These are phyloP conservation scores for Periconia sp. DNA, from an alignment of 2,329 filamentous ascomycete genomes.

Conservation along the genomic window DNA sequence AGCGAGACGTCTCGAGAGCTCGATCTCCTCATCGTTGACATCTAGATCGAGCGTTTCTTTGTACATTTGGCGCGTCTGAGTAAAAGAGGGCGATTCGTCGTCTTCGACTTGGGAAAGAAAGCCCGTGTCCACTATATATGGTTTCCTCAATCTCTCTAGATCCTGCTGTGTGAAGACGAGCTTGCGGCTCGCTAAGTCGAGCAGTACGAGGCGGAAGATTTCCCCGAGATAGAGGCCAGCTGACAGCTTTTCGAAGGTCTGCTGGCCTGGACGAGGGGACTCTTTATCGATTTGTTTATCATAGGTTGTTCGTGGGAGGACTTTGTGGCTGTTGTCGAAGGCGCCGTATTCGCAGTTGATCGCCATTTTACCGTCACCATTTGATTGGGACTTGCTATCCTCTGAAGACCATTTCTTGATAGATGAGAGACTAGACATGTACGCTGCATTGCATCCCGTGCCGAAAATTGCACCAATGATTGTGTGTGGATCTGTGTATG, in stretches of 20 bases:
- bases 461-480: conserved; percentile 93
- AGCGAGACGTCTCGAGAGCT: conserved; percentile 33
- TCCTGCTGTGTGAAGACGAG: conserved; percentile 82
- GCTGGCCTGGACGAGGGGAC: conserved; percentile 53
- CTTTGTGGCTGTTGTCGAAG: conserved; percentile 91
- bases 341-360: conserved; percentile 99
- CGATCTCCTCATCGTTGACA: conserved; percentile 30
- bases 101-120: conserved; percentile 90
- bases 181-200: conserved; percentile 67
- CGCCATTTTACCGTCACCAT: conserved; percentile 64
- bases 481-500: conserved; percentile 84
- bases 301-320: conserved; percentile 81
- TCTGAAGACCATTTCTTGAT: conserved; percentile 72
- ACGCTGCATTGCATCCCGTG: conserved; percentile 91
- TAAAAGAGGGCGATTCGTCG: conserved; percentile 29
- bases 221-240: conserved; percentile 55
- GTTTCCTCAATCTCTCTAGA: conserved; percentile 73
- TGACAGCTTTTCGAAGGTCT: conserved; percentile 54
- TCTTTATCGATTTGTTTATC: conserved; percentile 52
- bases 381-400: conserved; percentile 4
- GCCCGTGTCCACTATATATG: conserved; percentile 85
- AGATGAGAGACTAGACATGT: conserved; percentile 83
- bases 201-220: conserved; percentile 52
- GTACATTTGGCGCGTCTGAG: conserved; percentile 27
- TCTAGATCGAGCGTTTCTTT: conserved; percentile 26